A percentile compares a stretch with the other conserved stretches of the same genome.
Conservation (phyloP, 2,329 filamentous ascomycete species). For the Magnaporthiopsis poae region DNA sequence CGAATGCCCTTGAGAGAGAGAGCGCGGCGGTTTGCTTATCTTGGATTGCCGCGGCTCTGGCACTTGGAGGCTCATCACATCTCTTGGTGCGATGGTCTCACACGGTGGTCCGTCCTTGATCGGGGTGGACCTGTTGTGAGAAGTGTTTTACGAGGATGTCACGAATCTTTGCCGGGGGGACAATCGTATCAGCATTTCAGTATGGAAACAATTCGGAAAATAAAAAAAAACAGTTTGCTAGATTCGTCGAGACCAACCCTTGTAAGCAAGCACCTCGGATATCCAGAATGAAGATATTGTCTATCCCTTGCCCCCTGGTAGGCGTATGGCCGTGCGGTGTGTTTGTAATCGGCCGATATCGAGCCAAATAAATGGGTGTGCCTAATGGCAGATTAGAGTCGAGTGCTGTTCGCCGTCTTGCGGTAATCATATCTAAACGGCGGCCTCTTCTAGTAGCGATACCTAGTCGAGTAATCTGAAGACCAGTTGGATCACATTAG, state of each 20-base stretch:
- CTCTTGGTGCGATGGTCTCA: too few species aligned
- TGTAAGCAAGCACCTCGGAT: neutral
- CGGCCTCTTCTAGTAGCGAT: slow-evolving; percentile 44
- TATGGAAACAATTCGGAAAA: neutral
- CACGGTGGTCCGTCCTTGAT: too few species aligned
- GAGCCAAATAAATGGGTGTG: neutral
- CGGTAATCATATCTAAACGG: neutral
- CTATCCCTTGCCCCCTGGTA: neutral
- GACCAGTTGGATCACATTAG: slow-evolving; percentile 62
- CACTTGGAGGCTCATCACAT: too few species aligned
- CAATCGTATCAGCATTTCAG: neutral
- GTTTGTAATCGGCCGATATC: neutral
- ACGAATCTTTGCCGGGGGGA: neutral
- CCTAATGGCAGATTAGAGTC: neutral
- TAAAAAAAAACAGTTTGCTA: neutral
- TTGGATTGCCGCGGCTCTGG: too few species aligned
- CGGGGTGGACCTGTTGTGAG: too few species aligned
- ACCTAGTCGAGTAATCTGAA: slow-evolving; percentile 58
- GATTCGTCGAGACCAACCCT: slow-evolving; percentile 7
- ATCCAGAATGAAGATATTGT: neutral
- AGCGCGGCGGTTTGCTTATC: too few species aligned
- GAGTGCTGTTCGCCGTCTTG: neutral
- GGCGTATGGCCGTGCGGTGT: neutral
- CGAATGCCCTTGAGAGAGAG: too few species aligned
- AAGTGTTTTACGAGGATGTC: neutral